Base-by-base conservation (phyloP, 306 rosid species). In the Trichosanthes cucumerina region DNA sequence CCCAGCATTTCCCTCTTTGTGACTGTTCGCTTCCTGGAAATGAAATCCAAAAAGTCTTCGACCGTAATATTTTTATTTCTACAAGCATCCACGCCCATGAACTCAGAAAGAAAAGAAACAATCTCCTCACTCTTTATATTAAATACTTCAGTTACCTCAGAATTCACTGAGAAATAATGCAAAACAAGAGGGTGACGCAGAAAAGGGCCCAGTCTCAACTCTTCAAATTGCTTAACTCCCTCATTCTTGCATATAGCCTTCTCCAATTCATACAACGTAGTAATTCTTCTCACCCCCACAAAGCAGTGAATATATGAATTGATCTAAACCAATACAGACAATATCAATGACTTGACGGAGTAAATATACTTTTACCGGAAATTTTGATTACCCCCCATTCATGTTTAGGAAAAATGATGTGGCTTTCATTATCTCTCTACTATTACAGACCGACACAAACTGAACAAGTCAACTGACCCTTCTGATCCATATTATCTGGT, bases 221-320 rank as follows among this genome's bases (percentile, higher is more conserved):
- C 91, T 84, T 90, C 89, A 81, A 94, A 94, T 77, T 53, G n/a
- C 82, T 69, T 85, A 82, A 94, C 81, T 11, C 92, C 87, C 78
- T 94, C 98, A 63, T 87, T 79, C 74, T 88, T 81, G 88, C 97
- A 94, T 41, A 94, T 85, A 23, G 90, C 91, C 81, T 81, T 81
- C 87, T 91, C 93, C 89, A 95, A 86, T 80, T 95, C 97, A 75
- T 92, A 80, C 77, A 95, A 76, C 4, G 98, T 85, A 82, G 88
- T 86, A 52, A 95, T 83, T 78, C 89, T 88, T 77, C 81, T 88
- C 72, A 87, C 97, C 69, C 86, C 97, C 80, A 92, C 93, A 86
- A 90, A 94, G 84, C 98, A 94, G 83, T 92, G 95, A 81, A 95
- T 80, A 88, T 87, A 92, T 63, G 96, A 88, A 94, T 92, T 88